Percentiles rank a stretch among this genome's conserved stretches.
Conservation (phyloP, 805 yeast species). For the Ogataea siamensis region DNA sequence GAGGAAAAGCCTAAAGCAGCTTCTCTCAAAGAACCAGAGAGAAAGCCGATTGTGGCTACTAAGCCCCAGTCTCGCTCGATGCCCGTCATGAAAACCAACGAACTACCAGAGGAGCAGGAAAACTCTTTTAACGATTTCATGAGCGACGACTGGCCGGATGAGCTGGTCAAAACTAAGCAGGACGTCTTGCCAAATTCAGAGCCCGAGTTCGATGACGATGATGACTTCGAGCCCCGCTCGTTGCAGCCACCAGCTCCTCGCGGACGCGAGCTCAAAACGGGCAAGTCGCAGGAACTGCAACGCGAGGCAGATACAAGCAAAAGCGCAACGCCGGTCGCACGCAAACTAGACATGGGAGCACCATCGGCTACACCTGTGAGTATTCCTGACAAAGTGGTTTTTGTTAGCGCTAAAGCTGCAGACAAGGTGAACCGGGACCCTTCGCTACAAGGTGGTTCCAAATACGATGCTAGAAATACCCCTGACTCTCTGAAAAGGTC, state of each 20-base stretch:
- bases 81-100: conserved; percentile 6
- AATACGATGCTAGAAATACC: conserved; percentile 58
- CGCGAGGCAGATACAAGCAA: conserved; percentile 7
- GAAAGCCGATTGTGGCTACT: conserved; percentile 4
- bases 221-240: conserved; percentile 22
- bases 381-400: conserved; percentile 34
- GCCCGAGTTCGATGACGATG: conserved; percentile 32
- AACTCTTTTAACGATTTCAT: conserved; percentile 48
- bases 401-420: conserved; percentile 67
- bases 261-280: conserved; percentile 12
- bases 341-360: conserved; percentile 9
- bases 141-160: conserved; percentile 44
- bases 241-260: conserved; percentile 11
- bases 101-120: conserved; percentile 30
- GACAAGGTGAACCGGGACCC: conserved; percentile 49
- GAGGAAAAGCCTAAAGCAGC: conserved; percentile 15
- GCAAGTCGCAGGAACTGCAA: conserved; percentile 12
- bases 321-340: conserved; percentile 3
- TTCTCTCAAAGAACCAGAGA: conserved; percentile 12
- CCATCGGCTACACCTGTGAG: conserved; percentile 14
- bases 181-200: conserved; percentile 25
- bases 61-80: conserved; percentile 15
- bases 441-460: conserved; percentile 36
- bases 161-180: conserved; percentile 15
- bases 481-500: conserved; percentile 57